Evolutionary conservation across 2,329 filamentous ascomycete species (phyloP).

Genomic region (Fusarium fracticaudum): DNA sequence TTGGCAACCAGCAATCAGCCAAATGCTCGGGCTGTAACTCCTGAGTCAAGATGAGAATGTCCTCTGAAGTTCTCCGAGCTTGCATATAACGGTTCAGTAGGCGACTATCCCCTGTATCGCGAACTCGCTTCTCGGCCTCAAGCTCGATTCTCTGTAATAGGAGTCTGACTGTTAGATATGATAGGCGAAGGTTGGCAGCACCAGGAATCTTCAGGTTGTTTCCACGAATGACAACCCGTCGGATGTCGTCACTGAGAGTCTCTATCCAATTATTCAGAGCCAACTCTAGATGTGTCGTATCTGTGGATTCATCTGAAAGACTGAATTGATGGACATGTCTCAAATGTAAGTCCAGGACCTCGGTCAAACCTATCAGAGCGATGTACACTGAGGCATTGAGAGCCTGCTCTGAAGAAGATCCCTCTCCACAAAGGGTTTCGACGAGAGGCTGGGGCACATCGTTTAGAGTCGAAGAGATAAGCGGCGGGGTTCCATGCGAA

Average conservation of each 20-base stretch:
- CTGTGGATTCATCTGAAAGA: conserved; percentile 38
- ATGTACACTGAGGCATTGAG: conserved; percentile 54
- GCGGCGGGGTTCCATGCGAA: conserved; percentile 62
- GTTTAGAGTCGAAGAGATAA: conserved; percentile 55
- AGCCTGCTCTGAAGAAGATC: conserved; percentile 20
- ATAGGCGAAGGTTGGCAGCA: conserved; percentile 60
- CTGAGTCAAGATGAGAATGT: conserved; percentile 59
- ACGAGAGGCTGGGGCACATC: conserved; percentile 58
- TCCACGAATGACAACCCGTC: conserved; percentile 55
- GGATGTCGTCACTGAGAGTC: conserved; percentile 49
- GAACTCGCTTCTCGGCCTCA: conserved; percentile 49
- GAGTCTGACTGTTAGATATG: conserved; percentile 59
- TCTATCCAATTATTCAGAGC: conserved; percentile 57
- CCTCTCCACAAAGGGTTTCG: conserved; percentile 46
- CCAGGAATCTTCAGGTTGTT: conserved; percentile 54
- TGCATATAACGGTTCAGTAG: conserved; percentile 50
- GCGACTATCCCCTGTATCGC: conserved; percentile 30
- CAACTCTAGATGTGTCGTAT: conserved; percentile 49
- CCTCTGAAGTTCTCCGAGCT: conserved; percentile 57
- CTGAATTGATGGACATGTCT: conserved; percentile 50
- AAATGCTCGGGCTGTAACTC: conserved; percentile 56
- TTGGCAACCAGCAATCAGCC: conserved; percentile 61
- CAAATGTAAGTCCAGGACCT: conserved; percentile 47
- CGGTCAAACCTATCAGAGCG: conserved; percentile 56
- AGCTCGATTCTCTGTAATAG: conserved; percentile 59